Conservation (phyloP, 495 filamentous ascomycete species). For the Alectoria sarmentosa region DNA sequence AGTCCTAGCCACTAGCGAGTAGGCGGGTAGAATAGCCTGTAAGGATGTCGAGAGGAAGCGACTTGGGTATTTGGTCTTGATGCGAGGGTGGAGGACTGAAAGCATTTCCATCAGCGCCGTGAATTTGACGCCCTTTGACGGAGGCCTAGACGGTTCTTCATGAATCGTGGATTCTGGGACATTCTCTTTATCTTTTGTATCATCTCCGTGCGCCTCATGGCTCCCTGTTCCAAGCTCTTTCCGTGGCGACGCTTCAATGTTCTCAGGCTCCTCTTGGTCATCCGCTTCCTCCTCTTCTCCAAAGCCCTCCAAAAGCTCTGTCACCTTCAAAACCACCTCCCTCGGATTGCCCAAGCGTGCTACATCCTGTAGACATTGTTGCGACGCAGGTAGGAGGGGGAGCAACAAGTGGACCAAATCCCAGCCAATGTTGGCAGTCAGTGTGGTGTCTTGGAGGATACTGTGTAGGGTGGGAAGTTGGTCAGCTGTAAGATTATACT, state of each 20-base stretch:
- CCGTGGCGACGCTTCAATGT: constrained; percentile 10
- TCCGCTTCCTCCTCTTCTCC: constrained; percentile 47
- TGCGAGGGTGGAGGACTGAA: constrained; percentile 74
- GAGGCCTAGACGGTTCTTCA: constrained; percentile 16
- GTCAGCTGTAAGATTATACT: constrained; percentile 72
- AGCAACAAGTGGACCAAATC: constrained; percentile 84
- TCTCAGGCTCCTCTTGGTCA: constrained; percentile 25
- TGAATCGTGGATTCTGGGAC: not conserved
- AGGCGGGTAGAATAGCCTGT: constrained; percentile 64
- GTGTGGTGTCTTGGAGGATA: constrained; percentile 71
- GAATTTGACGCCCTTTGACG: constrained; percentile 47
- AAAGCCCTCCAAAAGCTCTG: constrained; percentile 60
- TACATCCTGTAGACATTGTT: constrained; percentile 66
- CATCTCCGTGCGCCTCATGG: not conserved
- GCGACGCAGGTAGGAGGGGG: constrained; percentile 62
- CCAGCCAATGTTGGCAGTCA: constrained; percentile 93
- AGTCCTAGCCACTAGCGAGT: constrained; percentile 41
- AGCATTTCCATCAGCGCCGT: constrained; percentile 73
- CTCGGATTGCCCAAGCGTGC: constrained; percentile 84
- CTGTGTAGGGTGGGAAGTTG: constrained; percentile 70
- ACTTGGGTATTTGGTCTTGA: constrained; percentile 85
- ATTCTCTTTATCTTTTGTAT: not conserved
- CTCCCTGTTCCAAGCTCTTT: constrained; percentile 29
- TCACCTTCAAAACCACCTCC: constrained; percentile 86
- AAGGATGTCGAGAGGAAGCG: constrained; percentile 89